These are phyloP conservation scores for Urtica urens DNA, from an alignment of 306 rosid genomes.

Conservation along the genomic window DNA sequence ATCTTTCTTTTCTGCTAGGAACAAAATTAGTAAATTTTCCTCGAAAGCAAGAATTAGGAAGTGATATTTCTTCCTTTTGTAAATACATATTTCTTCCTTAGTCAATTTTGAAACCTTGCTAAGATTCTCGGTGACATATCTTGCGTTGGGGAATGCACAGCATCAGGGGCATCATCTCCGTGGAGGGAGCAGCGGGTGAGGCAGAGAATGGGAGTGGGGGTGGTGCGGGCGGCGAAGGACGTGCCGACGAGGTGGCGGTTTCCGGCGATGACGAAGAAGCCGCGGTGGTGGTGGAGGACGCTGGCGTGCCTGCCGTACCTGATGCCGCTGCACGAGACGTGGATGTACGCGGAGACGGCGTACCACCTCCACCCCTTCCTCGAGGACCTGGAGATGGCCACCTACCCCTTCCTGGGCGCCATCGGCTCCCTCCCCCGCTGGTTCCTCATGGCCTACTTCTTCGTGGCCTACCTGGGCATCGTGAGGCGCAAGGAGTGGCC, in stretches of 20 bases:
- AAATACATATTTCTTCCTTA: background rate
- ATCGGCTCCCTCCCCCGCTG: constrained; percentile 77
- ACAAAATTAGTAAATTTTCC: background rate
- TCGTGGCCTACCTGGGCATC: constrained; percentile 77
- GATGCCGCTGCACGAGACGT: constrained; percentile 89
- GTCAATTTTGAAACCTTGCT: background rate
- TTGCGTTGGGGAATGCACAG: background rate
- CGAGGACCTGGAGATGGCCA: constrained; percentile 40
- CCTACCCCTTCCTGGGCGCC: constrained; percentile 77
- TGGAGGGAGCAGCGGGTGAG: background rate
- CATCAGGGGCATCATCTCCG: background rate
- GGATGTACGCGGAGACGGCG: constrained; percentile 98
- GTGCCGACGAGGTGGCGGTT: background rate
- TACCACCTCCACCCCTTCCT: constrained; percentile 69
- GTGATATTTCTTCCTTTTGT: background rate
- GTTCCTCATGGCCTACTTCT: constrained; percentile 90
- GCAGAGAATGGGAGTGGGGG: background rate
- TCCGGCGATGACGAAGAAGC: constrained; percentile 87
- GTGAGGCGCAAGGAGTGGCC: constrained; percentile 99
- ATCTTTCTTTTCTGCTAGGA: background rate
- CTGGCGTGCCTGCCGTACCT: constrained; percentile 88
- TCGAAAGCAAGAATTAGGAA: too few relatives aligned
- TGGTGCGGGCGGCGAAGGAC: background rate
- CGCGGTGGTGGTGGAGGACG: constrained; percentile 95
- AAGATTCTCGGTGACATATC: background rate